phyloP scores from a whole-genome alignment of 208 protist genomes.

The Acanthamoeba castellanii region DNA sequence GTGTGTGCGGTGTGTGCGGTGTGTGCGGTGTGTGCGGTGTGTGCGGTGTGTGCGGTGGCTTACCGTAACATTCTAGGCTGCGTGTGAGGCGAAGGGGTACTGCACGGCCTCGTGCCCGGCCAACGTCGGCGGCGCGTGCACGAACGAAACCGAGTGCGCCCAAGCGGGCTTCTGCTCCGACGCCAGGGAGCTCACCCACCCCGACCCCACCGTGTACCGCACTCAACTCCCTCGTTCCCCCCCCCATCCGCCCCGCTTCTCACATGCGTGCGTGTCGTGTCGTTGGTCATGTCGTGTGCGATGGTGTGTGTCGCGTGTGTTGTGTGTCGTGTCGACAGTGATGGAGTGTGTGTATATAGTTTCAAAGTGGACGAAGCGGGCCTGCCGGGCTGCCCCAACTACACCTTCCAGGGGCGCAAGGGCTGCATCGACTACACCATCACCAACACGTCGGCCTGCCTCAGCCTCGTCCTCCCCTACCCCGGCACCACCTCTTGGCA shows the following conservation, averaged over 20 bases:
- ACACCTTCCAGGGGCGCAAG: neutral
- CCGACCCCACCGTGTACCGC: slow-evolving; percentile 15
- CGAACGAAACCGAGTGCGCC: neutral
- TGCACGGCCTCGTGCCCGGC: slow-evolving; percentile 11
- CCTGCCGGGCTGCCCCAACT: neutral
- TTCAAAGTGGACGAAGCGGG: neutral
- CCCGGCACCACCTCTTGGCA: neutral
- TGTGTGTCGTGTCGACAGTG: neutral
- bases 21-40: neutral
- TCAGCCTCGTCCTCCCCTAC: neutral
- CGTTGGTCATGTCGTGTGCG: too few species aligned
- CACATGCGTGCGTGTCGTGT: too few species aligned
- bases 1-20: too few species aligned
- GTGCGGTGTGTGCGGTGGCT: neutral
- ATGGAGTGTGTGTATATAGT: slow-evolving; percentile 14
- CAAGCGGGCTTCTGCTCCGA: neutral
- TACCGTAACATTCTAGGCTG: neutral
- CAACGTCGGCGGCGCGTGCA: neutral
- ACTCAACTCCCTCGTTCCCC: neutral
- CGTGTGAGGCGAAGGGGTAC: slow-evolving; percentile 3
- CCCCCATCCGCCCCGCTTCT: too few species aligned
- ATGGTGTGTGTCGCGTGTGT: too few species aligned
- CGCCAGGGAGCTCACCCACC: neutral
- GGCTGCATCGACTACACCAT: slow-evolving; percentile 31
- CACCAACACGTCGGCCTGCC: neutral